phyloP scores from a whole-genome alignment of 164 flowering plant genomes.

The Tetracentron sinense region DNA sequence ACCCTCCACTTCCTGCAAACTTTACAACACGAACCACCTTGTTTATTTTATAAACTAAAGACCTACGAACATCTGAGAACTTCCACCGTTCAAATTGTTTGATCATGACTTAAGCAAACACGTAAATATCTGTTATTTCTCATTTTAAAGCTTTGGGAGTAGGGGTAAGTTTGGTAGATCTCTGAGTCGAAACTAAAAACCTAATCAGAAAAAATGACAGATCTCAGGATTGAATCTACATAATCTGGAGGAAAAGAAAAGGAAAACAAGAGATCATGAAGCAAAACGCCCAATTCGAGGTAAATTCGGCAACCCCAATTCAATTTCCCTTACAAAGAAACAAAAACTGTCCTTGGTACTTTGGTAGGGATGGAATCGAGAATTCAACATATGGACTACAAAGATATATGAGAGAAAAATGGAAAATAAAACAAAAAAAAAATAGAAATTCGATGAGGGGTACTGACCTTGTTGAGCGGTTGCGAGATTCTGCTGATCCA shows the following conservation, averaged over 20 bases:
- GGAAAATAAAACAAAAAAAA: not conserved
- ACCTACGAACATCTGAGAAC: too few species aligned
- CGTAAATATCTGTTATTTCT: too few species aligned
- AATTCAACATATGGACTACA: slow-evolving; percentile 2
- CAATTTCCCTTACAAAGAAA: not conserved
- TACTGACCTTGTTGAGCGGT: slow-evolving; percentile 56
- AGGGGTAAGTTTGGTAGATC: too few species aligned
- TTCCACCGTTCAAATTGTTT: too few species aligned
- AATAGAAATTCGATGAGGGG: not conserved
- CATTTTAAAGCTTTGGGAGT: too few species aligned
- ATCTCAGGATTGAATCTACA: not conserved
- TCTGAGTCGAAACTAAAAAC: too few species aligned
- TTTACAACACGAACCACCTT: slow-evolving; percentile 20
- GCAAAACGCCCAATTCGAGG: not conserved
- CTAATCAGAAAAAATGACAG: not conserved
- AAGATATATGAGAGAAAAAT: not conserved
- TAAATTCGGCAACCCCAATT: not conserved
- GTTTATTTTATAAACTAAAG: not conserved
- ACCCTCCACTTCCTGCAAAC: slow-evolving; percentile 81
- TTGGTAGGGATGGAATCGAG: not conserved
- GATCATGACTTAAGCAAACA: too few species aligned
- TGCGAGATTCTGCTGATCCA: slow-evolving; percentile 66
- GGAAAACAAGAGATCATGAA: too few species aligned
- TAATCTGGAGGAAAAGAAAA: not conserved
- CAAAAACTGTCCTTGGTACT: slow-evolving; percentile 4